These are phyloP conservation scores for Harringtonia aguacate DNA, from an alignment of 2,329 filamentous ascomycete genomes.

Conservation along the genomic window DNA sequence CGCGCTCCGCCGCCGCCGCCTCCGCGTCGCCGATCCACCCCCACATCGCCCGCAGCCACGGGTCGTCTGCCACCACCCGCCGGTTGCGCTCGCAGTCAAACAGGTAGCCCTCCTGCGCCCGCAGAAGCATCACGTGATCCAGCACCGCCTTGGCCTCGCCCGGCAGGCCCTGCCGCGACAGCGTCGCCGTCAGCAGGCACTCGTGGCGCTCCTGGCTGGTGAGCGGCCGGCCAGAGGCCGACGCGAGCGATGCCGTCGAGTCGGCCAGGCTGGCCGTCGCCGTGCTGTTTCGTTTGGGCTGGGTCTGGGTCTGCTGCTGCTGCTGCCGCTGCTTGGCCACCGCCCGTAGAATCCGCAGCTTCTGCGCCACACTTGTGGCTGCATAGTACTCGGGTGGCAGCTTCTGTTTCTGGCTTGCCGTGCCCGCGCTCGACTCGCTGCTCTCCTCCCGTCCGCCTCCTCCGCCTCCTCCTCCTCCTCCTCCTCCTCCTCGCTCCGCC, in stretches of 20 bases:
- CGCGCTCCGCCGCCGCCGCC: constrained; percentile 50
- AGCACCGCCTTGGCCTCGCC: constrained; percentile 39
- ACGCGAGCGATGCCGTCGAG: constrained; percentile 10
- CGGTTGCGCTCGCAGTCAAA: constrained; percentile 57
- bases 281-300: constrained; percentile 4
- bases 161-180: constrained; percentile 34
- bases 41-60: constrained; percentile 72
- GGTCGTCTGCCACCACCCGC: constrained; percentile 57
- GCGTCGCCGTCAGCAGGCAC: constrained; percentile 33
- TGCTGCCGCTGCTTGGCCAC: constrained; percentile 17
- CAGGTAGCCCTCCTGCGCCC: constrained; percentile 51
- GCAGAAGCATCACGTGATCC: constrained; percentile 48
- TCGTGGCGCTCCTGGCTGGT: constrained; percentile 45
- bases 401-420: constrained; percentile 14
- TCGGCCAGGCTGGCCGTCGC: constrained; percentile 4
- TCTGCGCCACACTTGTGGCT: constrained; percentile 34
- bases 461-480: no score
- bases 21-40: constrained; percentile 60
- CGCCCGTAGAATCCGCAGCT: constrained; percentile 34
- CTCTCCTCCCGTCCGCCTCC: no score
- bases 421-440: constrained; percentile 15
- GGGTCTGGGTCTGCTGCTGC: constrained; percentile 3
- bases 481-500: constrained; percentile 14
- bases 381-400: constrained; percentile 31
- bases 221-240: constrained; percentile 7